phyloP scores from a whole-genome alignment of 805 yeast genomes.

The Saccharomycopsis fodiens region DNA sequence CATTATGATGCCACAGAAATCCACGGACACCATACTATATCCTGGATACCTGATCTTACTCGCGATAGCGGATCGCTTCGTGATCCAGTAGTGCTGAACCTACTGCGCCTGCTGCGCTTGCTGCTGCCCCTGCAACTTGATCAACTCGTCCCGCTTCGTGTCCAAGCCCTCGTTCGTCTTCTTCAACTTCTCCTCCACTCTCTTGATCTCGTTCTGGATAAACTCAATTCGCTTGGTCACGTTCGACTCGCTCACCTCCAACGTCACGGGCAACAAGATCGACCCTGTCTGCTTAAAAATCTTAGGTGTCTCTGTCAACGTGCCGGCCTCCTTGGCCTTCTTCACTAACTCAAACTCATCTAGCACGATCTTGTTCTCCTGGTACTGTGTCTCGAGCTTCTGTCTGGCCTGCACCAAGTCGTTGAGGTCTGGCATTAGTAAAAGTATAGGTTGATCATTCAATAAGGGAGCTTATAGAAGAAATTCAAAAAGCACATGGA shows the following conservation, averaged over 20 bases:
- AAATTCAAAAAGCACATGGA: too few relatives aligned
- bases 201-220: slow-evolving; percentile 65
- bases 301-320: slow-evolving; percentile 49
- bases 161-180: slow-evolving; percentile 49
- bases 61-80: too few relatives aligned
- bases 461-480: neutral
- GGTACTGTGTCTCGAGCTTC: slow-evolving; percentile 84
- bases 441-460: neutral
- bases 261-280: slow-evolving; percentile 83
- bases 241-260: slow-evolving; percentile 70
- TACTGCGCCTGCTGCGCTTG: too few relatives aligned
- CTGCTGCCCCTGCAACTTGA: slow-evolving; percentile 28
- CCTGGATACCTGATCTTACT: too few relatives aligned
- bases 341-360: slow-evolving; percentile 53
- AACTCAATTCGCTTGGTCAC: slow-evolving; percentile 88
- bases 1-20: too few relatives aligned
- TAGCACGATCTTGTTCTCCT: slow-evolving; percentile 85
- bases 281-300: slow-evolving; percentile 90
- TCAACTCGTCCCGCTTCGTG: slow-evolving; percentile 45
- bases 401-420: slow-evolving; percentile 69
- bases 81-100: too few relatives aligned
- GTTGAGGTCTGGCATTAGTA: slow-evolving; percentile 22
- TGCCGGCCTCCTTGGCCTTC: slow-evolving; percentile 10
- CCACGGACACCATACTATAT: too few relatives aligned
- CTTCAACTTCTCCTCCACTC: slow-evolving; percentile 68